Conservation (phyloP, 192 early-diverging fungal species). For the Entomortierella lignicola region DNA sequence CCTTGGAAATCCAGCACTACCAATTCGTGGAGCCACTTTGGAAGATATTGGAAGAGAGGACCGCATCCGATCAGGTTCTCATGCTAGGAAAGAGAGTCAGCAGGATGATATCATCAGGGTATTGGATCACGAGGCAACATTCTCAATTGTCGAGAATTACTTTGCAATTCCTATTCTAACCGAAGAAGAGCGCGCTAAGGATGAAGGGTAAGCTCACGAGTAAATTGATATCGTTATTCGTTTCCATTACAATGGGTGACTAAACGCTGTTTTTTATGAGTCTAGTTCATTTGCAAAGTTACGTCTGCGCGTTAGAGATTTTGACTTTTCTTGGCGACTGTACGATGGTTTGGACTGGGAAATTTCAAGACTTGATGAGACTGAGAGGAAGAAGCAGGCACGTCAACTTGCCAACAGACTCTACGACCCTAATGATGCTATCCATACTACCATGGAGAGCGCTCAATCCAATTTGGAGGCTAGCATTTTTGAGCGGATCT, state of each 20-base stretch:
- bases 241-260: neutral
- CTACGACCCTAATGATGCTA: constrained; percentile 39
- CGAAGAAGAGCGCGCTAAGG: constrained; percentile 36
- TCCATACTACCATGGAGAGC: constrained; percentile 33
- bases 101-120: constrained; percentile 58
- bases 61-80: neutral
- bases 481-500: constrained; percentile 45
- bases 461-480: constrained; percentile 48
- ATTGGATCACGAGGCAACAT: constrained; percentile 31
- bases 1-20: neutral
- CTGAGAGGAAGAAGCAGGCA: constrained; percentile 52
- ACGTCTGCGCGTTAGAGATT: constrained; percentile 67
- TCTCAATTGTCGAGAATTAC: constrained; percentile 60
- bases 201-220: constrained; percentile 29
- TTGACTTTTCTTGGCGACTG: constrained; percentile 70
- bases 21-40: constrained; percentile 4
- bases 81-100: constrained; percentile 8
- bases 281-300: constrained; percentile 46
- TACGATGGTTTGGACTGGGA: constrained; percentile 80
- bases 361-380: constrained; percentile 51
- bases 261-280: neutral
- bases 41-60: constrained; percentile 16
- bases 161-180: constrained; percentile 56
- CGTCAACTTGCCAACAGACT: constrained; percentile 44
- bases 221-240: neutral